A percentile compares a stretch with the other conserved stretches of the same genome.
Evolutionary conservation across 2,329 filamentous ascomycete species (phyloP).

Genomic region (Endoconidiophora laricicola): DNA sequence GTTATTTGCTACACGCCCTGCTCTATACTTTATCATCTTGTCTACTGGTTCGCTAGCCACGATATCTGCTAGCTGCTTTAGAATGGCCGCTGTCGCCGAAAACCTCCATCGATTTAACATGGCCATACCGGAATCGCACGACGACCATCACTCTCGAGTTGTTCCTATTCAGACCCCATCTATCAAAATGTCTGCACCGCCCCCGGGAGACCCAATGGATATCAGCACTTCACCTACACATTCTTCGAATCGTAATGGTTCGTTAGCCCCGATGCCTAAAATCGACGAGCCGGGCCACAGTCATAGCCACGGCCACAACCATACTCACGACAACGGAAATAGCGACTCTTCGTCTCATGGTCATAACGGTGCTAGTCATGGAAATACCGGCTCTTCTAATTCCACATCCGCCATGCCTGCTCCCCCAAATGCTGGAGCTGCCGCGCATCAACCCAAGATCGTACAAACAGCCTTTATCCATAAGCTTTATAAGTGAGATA

Average conservation of each 20-base stretch:
- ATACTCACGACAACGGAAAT: slow-evolving; percentile 17
- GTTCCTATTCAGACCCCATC: slow-evolving; percentile 40
- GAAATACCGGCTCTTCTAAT: slow-evolving; percentile 13
- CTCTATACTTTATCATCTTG: no score
- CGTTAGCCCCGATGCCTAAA: not conserved
- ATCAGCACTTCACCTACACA: slow-evolving; percentile 35
- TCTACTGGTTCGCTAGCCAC: not conserved
- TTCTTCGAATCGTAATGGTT: slow-evolving; percentile 7
- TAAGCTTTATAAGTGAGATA: slow-evolving; percentile 77
- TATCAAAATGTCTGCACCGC: slow-evolving; percentile 42
- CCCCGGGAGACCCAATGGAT: slow-evolving; percentile 44
- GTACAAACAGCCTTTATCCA: slow-evolving; percentile 98
- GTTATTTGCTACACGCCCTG: no score
- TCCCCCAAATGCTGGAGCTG: slow-evolving; percentile 45
- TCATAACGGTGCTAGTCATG: slow-evolving; percentile 2
- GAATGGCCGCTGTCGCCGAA: slow-evolving; percentile 14
- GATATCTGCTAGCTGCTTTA: no score
- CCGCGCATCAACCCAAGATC: slow-evolving; percentile 86
- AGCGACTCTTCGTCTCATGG: slow-evolving; percentile 19
- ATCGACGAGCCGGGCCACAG: slow-evolving; percentile 15
- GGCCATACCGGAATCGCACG: slow-evolving; percentile 10
- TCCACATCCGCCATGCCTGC: slow-evolving; percentile 29
- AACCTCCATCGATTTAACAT: slow-evolving; percentile 12
- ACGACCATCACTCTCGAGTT: slow-evolving; percentile 16
- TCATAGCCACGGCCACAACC: not conserved